Evolutionary conservation across 305 asterid species (phyloP).

Genomic region (Plantago lanceolata): DNA sequence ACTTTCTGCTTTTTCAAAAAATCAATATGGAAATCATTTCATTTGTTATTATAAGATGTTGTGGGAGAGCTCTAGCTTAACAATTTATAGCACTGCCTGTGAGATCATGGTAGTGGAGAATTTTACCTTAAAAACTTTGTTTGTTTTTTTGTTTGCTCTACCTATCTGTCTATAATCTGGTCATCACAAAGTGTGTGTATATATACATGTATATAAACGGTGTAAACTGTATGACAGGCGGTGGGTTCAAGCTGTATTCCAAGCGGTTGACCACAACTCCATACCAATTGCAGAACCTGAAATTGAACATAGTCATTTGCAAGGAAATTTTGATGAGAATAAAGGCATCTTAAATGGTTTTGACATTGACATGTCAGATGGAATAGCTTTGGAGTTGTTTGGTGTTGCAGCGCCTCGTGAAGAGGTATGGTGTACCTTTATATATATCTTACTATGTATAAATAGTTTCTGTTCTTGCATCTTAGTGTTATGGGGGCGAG

Average conservation of each 20-base stretch:
- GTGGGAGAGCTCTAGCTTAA: no score
- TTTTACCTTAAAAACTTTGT: background rate
- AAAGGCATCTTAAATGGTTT: constrained; percentile 28
- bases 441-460: constrained; percentile 10
- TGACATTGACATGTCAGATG: constrained; percentile 74
- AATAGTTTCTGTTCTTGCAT: background rate
- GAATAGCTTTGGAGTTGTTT: constrained; percentile 70
- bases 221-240: constrained; percentile 48
- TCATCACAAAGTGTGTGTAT: background rate
- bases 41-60: no score
- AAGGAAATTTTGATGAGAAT: constrained; percentile 23
- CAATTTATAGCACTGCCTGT: no score
- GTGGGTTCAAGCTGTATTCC: constrained; percentile 95
- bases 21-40: no score
- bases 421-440: constrained; percentile 46
- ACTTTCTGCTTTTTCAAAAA: no score
- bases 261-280: constrained; percentile 26
- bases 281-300: constrained; percentile 21
- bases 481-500: background rate
- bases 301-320: constrained; percentile 20
- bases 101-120: no score
- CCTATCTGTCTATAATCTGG: background rate
- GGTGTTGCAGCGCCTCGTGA: constrained; percentile 53
- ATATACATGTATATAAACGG: background rate
- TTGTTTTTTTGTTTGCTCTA: background rate